A percentile compares a stretch with the other conserved stretches of the same genome.
Evolutionary conservation across 495 filamentous ascomycete species (phyloP).

Genomic region (Xylaria venustula): DNA sequence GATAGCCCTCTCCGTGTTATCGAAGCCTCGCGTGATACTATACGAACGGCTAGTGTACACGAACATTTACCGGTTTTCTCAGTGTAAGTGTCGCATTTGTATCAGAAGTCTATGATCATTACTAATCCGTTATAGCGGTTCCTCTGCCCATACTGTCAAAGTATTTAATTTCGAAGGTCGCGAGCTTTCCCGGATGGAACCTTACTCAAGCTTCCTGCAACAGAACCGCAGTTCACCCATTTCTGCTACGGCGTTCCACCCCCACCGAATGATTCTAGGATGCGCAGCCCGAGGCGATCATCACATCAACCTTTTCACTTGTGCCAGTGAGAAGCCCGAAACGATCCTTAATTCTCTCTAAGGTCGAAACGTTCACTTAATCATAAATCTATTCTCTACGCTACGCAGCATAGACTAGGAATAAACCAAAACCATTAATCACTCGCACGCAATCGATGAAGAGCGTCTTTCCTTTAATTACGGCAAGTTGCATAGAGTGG

Average conservation of each 20-base stretch:
- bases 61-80: conserved; percentile 97
- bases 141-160: conserved; percentile 82
- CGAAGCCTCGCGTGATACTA: conserved; percentile 69
- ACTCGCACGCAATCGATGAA: neutral
- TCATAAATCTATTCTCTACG: neutral
- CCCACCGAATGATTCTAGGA: conserved; percentile 88
- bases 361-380: neutral
- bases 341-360: conserved; percentile 19
- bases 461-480: conserved; percentile 2
- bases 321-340: conserved; percentile 41
- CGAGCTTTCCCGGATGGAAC: conserved; percentile 76
- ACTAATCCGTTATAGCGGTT: conserved; percentile 61
- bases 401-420: neutral
- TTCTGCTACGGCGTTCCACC: conserved; percentile 89
- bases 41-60: conserved; percentile 86
- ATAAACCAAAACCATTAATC: neutral
- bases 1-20: conserved; percentile 71
- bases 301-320: conserved; percentile 71
- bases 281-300: conserved; percentile 72
- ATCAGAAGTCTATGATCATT: conserved; percentile 9
- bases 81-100: conserved; percentile 61
- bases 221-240: conserved; percentile 76
- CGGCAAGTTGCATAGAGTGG: conserved; percentile 2
- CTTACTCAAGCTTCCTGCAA: conserved; percentile 83
- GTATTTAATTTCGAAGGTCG: conserved; percentile 83